phyloP scores from a whole-genome alignment of 2,329 filamentous ascomycete species.

The Fusarium siculi region DNA sequence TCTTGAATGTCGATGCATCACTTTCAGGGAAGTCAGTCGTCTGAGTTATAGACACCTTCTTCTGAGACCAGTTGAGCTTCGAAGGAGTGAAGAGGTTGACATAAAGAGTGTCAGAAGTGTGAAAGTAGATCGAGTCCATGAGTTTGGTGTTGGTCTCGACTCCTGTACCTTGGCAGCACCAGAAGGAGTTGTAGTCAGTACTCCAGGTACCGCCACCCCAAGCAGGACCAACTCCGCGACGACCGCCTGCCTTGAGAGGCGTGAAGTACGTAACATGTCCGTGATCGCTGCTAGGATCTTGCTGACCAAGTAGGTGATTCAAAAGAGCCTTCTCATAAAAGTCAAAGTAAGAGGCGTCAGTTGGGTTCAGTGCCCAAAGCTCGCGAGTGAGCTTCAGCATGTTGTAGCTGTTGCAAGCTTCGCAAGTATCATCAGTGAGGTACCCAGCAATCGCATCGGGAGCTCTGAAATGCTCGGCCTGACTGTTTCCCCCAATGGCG shows the following conservation, averaged over 20 bases:
- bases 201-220: constrained; percentile 66
- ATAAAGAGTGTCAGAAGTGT: constrained; percentile 54
- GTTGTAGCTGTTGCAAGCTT: constrained; percentile 66
- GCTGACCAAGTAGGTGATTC: constrained; percentile 62
- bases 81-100: constrained; percentile 63
- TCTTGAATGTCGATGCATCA: constrained; percentile 53
- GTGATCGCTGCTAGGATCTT: constrained; percentile 56
- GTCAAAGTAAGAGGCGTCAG: constrained; percentile 58
- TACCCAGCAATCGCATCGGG: constrained; percentile 58
- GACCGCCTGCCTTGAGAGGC: constrained; percentile 58
- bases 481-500: constrained; percentile 64
- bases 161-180: constrained; percentile 64
- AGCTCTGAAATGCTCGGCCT: constrained; percentile 62
- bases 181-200: constrained; percentile 63
- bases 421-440: constrained; percentile 58
- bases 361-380: constrained; percentile 58
- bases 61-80: constrained; percentile 55
- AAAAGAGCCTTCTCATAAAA: constrained; percentile 62
- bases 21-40: constrained; percentile 54
- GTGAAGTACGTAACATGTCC: constrained; percentile 66
- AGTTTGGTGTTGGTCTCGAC: constrained; percentile 65
- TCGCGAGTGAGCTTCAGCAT: constrained; percentile 67
- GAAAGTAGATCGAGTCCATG: constrained; percentile 63
- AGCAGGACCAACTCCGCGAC: constrained; percentile 60
- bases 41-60: constrained; percentile 55